Base-by-base conservation (phyloP, 2,329 filamentous ascomycete species). In the Xylariomycetidae sp. region DNA sequence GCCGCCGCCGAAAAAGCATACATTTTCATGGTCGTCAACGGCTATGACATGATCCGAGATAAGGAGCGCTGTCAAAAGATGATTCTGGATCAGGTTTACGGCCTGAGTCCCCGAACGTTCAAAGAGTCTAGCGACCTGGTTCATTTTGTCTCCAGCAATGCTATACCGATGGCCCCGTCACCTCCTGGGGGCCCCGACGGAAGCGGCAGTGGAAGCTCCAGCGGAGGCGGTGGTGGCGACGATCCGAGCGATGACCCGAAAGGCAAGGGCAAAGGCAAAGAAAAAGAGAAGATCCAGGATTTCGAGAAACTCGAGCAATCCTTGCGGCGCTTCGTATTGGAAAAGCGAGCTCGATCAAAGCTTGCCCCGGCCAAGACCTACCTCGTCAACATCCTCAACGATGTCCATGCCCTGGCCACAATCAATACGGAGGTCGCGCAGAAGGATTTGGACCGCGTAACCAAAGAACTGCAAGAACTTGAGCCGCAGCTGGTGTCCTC, bases 1-100 rank as follows among this genome's bases (percentile, higher is more conserved):
- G 92, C 92, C 2, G 92, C 92, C 1, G 79, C 90, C 25, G 92
- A 98, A 55, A 98, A 98, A 63, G 90, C 92, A 0, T 98, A 98
- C 56, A 89, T 98, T 42, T 98, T 98, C 59, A 94, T 98, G 60
- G 92, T 98, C 10, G 92, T 98, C 46, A 98, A 98, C 56, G 89
- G 90, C 13, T 98, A 88, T 52, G 92, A 98, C 60, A 83, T 84
- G 40, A 96, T 98, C 50, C 75, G 83, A 43, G 89, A 96, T 60
- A 92, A 95, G 65, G 73, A 86, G 39, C 74, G 90, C 38, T 96
- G 90, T 58, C 77, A 95, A 58, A 87, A 92, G 54, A 85, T 87
- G 76, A 92, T 98, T 31, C 60, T 98, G 38, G 88, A 95, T 49
- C 90, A 96, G 59, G 81, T 98, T 12, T 70, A 75, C 30, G 78